phyloP scores from a whole-genome alignment of 192 early-diverging fungal species.

The Chytriomyces hyalinus region DNA sequence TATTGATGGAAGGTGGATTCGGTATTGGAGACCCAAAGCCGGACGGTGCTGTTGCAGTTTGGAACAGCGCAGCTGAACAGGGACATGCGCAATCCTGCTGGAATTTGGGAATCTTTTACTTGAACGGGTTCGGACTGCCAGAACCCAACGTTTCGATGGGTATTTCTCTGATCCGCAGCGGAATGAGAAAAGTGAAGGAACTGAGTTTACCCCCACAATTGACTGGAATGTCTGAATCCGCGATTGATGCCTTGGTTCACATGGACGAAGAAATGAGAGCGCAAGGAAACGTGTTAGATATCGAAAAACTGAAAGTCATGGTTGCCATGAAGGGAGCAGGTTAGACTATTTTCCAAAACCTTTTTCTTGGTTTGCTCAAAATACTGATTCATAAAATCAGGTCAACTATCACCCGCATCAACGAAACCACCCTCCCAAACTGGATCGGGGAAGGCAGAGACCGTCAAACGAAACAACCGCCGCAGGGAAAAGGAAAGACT shows the following conservation, averaged over 20 bases:
- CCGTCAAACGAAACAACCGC: slow-evolving; percentile 15
- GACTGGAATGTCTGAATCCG: slow-evolving; percentile 32
- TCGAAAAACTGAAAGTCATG: slow-evolving; percentile 29
- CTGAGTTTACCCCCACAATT: slow-evolving; percentile 46
- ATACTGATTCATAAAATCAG: neutral
- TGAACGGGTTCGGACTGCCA: slow-evolving; percentile 51
- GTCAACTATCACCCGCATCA: neutral
- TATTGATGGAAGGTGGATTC: slow-evolving; percentile 44
- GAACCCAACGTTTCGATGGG: slow-evolving; percentile 39
- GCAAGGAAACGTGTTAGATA: slow-evolving; percentile 40
- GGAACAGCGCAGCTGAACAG: slow-evolving; percentile 25
- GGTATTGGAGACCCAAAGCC: slow-evolving; percentile 45
- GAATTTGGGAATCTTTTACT: slow-evolving; percentile 49
- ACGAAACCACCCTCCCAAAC: neutral
- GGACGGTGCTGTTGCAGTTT: slow-evolving; percentile 22
- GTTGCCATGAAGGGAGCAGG: slow-evolving; percentile 11
- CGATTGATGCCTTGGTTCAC: slow-evolving; percentile 29
- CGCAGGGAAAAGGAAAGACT: slow-evolving; percentile 21
- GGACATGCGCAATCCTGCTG: slow-evolving; percentile 44
- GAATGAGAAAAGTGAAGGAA: slow-evolving; percentile 30
- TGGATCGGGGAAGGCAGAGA: neutral
- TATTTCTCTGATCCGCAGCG: slow-evolving; percentile 37
- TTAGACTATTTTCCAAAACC: too few species aligned
- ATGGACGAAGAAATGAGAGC: slow-evolving; percentile 36
- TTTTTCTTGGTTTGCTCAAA: too few species aligned